phyloP scores from a whole-genome alignment of 768 basidiomycete genomes.

The Pleurotus ostreatus region DNA sequence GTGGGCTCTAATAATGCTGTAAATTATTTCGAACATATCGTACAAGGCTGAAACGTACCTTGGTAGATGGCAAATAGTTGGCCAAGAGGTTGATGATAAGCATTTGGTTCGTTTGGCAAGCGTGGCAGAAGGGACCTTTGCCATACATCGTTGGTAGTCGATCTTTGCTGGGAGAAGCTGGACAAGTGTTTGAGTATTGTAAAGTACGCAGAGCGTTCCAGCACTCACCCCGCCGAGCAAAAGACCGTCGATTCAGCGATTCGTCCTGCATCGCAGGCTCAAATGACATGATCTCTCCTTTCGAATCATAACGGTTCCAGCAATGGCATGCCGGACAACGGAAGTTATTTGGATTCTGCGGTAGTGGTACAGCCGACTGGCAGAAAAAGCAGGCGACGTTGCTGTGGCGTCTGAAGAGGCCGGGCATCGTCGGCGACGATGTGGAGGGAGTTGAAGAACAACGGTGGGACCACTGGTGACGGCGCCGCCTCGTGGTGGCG shows the following conservation, averaged over 20 bases:
- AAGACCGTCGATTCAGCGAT: constrained; percentile 61
- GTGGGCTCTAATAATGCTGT: constrained; percentile 44
- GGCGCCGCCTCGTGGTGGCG: background rate
- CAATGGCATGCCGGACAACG: constrained; percentile 65
- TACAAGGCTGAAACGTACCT: constrained; percentile 41
- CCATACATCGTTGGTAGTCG: constrained; percentile 61
- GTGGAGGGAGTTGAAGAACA: background rate
- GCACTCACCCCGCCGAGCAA: constrained; percentile 64
- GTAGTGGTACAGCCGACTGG: constrained; percentile 39
- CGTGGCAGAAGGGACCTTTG: constrained; percentile 73
- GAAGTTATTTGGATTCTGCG: constrained; percentile 52
- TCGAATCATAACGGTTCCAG: constrained; percentile 69
- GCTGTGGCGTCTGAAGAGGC: constrained; percentile 51
- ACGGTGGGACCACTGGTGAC: constrained; percentile 2
- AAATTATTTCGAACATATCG: too few relatives aligned
- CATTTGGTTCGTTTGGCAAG: constrained; percentile 91
- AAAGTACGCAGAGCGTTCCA: background rate
- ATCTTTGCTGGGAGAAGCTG: constrained; percentile 69
- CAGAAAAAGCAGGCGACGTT: constrained; percentile 71
- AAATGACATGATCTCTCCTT: constrained; percentile 78
- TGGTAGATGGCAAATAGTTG: constrained; percentile 80
- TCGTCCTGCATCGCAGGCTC: constrained; percentile 89
- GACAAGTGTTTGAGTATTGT: background rate
- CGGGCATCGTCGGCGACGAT: constrained; percentile 25
- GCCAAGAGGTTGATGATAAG: constrained; percentile 82